These are phyloP conservation scores for Ophiostoma quercus DNA, from an alignment of 2,329 filamentous ascomycete species.

Conservation along the genomic window DNA sequence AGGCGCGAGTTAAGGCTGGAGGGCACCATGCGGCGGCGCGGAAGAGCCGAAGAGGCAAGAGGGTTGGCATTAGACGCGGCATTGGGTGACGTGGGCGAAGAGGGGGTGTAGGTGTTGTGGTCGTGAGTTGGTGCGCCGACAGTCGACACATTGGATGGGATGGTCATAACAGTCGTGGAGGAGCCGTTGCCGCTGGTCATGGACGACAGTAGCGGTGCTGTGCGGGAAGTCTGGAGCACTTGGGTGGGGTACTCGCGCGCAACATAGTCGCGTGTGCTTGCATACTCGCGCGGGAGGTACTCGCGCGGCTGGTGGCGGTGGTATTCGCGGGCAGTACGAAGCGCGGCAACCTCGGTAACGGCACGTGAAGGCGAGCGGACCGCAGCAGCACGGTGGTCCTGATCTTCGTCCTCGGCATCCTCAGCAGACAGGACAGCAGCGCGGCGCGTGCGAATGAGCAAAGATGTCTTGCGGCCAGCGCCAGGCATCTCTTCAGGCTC, in stretches of 20 bases:
- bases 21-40: constrained; percentile 49
- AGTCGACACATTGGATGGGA: constrained; percentile 8
- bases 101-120: constrained; percentile 15
- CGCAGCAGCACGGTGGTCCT: constrained; percentile 31
- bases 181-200: neutral
- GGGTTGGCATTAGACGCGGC: constrained; percentile 21
- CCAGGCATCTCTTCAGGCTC: constrained; percentile 41
- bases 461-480: constrained; percentile 43
- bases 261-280: constrained; percentile 19
- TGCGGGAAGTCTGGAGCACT: constrained; percentile 9
- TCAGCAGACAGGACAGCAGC: constrained; percentile 42
- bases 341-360: constrained; percentile 48
- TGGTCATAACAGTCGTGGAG: constrained; percentile 28
- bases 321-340: constrained; percentile 38
- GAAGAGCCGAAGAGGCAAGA: constrained; percentile 43
- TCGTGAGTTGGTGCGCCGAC: constrained; percentile 3
- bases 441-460: constrained; percentile 42
- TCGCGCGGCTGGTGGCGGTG: constrained; percentile 29
- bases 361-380: constrained; percentile 55
- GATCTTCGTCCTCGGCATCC: constrained; percentile 42
- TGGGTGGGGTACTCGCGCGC: constrained; percentile 15
- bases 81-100: neutral
- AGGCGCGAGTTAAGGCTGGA: constrained; percentile 47
- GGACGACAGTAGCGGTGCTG: neutral
- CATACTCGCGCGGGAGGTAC: constrained; percentile 28